Conservation (phyloP, 495 filamentous ascomycete species). For the Hypoxylon lienhwacheense region DNA sequence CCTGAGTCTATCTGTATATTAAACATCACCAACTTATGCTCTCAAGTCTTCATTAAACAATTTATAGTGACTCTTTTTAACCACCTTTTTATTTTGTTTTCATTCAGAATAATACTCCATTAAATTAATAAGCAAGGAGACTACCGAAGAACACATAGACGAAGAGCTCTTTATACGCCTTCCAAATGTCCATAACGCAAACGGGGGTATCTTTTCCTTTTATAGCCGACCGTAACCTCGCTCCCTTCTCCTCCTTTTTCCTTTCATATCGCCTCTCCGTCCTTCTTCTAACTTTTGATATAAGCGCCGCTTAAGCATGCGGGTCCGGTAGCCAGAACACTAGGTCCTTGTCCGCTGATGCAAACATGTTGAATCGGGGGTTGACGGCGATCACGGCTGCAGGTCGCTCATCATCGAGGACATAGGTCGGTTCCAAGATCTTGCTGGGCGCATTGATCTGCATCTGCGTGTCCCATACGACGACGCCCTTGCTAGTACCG, state of each 20-base stretch:
- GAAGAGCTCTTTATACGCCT: slow-evolving; percentile 31
- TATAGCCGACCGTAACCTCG: slow-evolving; percentile 14
- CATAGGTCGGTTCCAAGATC: slow-evolving; percentile 63
- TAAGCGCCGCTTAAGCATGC: slow-evolving; percentile 44
- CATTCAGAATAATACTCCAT: not conserved
- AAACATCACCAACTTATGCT: not conserved
- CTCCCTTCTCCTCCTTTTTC: not conserved
- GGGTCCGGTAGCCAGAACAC: slow-evolving; percentile 88
- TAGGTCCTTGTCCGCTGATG: slow-evolving; percentile 82
- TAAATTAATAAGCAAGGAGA: not conserved
- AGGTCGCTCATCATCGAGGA: slow-evolving; percentile 65
- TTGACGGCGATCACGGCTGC: slow-evolving; percentile 82
- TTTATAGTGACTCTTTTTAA: not conserved
- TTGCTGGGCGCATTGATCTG: slow-evolving; percentile 57
- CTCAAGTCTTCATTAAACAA: not conserved
- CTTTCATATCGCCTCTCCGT: not conserved
- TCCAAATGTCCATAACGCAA: slow-evolving; percentile 27
- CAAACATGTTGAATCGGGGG: slow-evolving; percentile 85
- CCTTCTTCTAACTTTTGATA: not conserved
- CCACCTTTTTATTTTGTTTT: not conserved
- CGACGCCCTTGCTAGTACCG: slow-evolving; percentile 69
- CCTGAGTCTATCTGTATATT: not conserved
- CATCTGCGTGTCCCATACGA: slow-evolving; percentile 87
- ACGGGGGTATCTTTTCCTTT: slow-evolving; percentile 34
- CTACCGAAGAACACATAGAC: not conserved